These are phyloP conservation scores for Trifolium fragiferum DNA, from an alignment of 306 rosid species.

Conservation along the genomic window DNA sequence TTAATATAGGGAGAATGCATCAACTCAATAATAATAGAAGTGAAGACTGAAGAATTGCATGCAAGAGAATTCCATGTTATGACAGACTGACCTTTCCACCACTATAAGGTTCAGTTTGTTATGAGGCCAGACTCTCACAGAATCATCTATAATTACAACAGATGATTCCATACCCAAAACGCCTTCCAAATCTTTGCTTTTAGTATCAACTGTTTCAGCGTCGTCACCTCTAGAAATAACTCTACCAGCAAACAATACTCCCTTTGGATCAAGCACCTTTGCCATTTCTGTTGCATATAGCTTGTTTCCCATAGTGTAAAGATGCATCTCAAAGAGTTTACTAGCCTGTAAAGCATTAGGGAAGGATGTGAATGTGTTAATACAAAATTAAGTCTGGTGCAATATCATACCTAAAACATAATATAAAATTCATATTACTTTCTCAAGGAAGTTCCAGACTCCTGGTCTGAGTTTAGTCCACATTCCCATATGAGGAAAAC, in stretches of 20 bases:
- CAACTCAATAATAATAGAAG: slow-evolving; percentile 33
- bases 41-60: not conserved
- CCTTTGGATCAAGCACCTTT: slow-evolving; percentile 96
- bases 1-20: slow-evolving; percentile 42
- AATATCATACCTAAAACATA: slow-evolving; percentile 21
- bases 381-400: slow-evolving; percentile 33
- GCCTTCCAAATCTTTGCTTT: slow-evolving; percentile 96
- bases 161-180: slow-evolving; percentile 99
- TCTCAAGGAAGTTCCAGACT: slow-evolving; percentile 95
- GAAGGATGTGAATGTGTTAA: slow-evolving; percentile 27
- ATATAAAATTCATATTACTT: slow-evolving; percentile 55
- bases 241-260: slow-evolving; percentile 83
- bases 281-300: slow-evolving; percentile 99
- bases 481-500: slow-evolving; percentile 99
- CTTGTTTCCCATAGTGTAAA: slow-evolving; percentile 99
- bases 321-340: slow-evolving; percentile 92
- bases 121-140: slow-evolving; percentile 99
- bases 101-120: slow-evolving; percentile 94
- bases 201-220: slow-evolving; percentile 74
- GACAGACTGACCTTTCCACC: slow-evolving; percentile 80
- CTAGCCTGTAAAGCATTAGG: slow-evolving; percentile 74
- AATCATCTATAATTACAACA: slow-evolving; percentile 94
- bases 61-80: slow-evolving; percentile 21
- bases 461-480: slow-evolving; percentile 99
- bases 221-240: slow-evolving; percentile 97